A percentile compares a stretch with the other conserved stretches of the same genome.
phyloP scores from a whole-genome alignment of 2,329 filamentous ascomycete genomes.

The Colletotrichum sidae region DNA sequence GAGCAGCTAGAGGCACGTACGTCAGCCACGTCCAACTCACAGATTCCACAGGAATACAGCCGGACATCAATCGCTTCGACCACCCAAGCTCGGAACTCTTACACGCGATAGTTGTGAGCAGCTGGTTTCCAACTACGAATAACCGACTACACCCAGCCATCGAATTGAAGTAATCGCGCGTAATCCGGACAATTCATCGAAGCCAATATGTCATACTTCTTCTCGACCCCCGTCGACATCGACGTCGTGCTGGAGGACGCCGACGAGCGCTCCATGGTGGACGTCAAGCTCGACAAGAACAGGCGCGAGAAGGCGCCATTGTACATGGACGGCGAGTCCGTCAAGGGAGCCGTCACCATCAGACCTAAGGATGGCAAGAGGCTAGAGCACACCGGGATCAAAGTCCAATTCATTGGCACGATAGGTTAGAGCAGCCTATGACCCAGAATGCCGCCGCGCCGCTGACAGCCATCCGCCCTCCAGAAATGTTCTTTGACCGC shows the following conservation, averaged over 20 bases:
- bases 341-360: slow-evolving; percentile 95
- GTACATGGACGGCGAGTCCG: slow-evolving; percentile 98
- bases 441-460: no score
- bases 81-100: not conserved
- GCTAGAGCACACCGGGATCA: slow-evolving; percentile 97
- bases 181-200: slow-evolving; percentile 32
- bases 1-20: slow-evolving; percentile 20
- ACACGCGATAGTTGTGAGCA: not conserved
- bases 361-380: slow-evolving; percentile 98
- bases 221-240: slow-evolving; percentile 98
- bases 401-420: slow-evolving; percentile 98
- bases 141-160: not conserved
- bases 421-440: slow-evolving; percentile 72
- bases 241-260: slow-evolving; percentile 96
- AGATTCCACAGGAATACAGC: slow-evolving; percentile 5
- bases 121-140: not conserved
- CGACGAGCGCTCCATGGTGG: slow-evolving; percentile 94
- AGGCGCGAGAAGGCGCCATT: slow-evolving; percentile 95
- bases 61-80: slow-evolving; percentile 7
- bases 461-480: not conserved
- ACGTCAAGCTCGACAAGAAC: slow-evolving; percentile 99
- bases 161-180: slow-evolving; percentile 19
- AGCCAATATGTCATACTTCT: slow-evolving; percentile 92
- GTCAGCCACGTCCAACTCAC: slow-evolving; percentile 19
- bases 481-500: slow-evolving; percentile 99